These are phyloP conservation scores for Alternaria longipes DNA, from an alignment of 2,329 filamentous ascomycete species.

Conservation along the genomic window DNA sequence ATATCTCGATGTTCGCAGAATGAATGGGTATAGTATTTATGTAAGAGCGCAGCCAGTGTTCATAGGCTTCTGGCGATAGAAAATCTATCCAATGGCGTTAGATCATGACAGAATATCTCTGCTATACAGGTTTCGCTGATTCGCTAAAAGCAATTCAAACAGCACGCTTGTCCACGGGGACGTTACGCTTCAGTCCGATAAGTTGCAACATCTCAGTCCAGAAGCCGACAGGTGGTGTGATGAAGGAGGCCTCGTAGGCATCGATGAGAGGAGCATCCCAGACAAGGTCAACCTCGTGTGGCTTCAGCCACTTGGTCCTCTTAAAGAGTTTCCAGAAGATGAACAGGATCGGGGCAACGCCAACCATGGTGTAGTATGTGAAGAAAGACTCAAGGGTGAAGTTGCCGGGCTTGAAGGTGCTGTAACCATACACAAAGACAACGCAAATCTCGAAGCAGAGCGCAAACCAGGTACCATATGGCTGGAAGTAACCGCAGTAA, in stretches of 20 bases:
- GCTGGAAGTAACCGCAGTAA: slow-evolving; percentile 58
- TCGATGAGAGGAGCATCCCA: slow-evolving; percentile 54
- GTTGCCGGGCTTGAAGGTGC: slow-evolving; percentile 58
- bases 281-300: slow-evolving; percentile 59
- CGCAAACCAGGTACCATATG: slow-evolving; percentile 62
- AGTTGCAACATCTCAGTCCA: slow-evolving; percentile 51
- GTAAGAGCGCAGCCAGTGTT: slow-evolving; percentile 13
- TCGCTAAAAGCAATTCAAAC: slow-evolving; percentile 23
- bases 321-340: slow-evolving; percentile 71
- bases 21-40: slow-evolving; percentile 34
- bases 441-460: slow-evolving; percentile 60
- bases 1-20: slow-evolving; percentile 9
- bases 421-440: slow-evolving; percentile 64
- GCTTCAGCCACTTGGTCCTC: slow-evolving; percentile 63
- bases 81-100: slow-evolving; percentile 25
- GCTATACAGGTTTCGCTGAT: background rate
- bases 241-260: slow-evolving; percentile 55
- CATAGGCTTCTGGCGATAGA: slow-evolving; percentile 16
- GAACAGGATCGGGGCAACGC: slow-evolving; percentile 63
- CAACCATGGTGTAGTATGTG: slow-evolving; percentile 64
- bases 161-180: slow-evolving; percentile 41
- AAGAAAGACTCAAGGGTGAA: slow-evolving; percentile 63
- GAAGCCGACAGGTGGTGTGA: slow-evolving; percentile 46
- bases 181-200: slow-evolving; percentile 43
- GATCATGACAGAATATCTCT: slow-evolving; percentile 14